Conservation (phyloP, 1,139 yeast genomes). For the Arxiozyma bovina region DNA sequence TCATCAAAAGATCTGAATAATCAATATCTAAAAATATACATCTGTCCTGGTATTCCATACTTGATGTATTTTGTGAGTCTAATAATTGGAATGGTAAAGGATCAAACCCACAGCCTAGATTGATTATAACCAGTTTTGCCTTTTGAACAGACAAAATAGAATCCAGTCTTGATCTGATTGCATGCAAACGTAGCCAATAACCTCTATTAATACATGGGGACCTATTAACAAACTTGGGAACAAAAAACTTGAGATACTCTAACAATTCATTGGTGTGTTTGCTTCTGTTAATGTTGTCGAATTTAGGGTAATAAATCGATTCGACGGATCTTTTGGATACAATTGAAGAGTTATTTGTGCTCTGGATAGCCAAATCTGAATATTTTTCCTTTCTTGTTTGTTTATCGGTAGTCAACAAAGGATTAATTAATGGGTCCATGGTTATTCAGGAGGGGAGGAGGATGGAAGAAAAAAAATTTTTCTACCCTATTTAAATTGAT, state of each 20-base stretch:
- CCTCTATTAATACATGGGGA: constrained; percentile 80
- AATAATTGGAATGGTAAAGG: constrained; percentile 66
- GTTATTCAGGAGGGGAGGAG: not conserved
- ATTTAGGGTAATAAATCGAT: constrained; percentile 42
- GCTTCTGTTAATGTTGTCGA: constrained; percentile 32
- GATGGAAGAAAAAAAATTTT: too few relatives aligned
- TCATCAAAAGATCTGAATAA: constrained; percentile 56
- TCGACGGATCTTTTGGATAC: constrained; percentile 80
- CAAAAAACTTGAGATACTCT: constrained; percentile 60
- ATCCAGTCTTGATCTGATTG: constrained; percentile 47
- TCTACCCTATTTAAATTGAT: not conserved
- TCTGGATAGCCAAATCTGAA: constrained; percentile 62
- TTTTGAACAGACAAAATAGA: constrained; percentile 33
- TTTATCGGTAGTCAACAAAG: constrained; percentile 29
- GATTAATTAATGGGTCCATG: constrained; percentile 3
- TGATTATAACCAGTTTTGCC: constrained; percentile 39
- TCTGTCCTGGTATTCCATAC: constrained; percentile 21
- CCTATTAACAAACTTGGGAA: constrained; percentile 51
- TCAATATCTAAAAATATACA: constrained; percentile 61
- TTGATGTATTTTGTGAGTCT: constrained; percentile 29
- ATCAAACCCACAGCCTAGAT: constrained; percentile 78
- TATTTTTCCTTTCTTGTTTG: constrained; percentile 41
- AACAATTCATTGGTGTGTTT: constrained; percentile 18
- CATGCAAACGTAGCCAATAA: constrained; percentile 73
- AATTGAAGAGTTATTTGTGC: constrained; percentile 75